Conservation (phyloP, 176 grass and related monocot species). For the Zoysia japonica region DNA sequence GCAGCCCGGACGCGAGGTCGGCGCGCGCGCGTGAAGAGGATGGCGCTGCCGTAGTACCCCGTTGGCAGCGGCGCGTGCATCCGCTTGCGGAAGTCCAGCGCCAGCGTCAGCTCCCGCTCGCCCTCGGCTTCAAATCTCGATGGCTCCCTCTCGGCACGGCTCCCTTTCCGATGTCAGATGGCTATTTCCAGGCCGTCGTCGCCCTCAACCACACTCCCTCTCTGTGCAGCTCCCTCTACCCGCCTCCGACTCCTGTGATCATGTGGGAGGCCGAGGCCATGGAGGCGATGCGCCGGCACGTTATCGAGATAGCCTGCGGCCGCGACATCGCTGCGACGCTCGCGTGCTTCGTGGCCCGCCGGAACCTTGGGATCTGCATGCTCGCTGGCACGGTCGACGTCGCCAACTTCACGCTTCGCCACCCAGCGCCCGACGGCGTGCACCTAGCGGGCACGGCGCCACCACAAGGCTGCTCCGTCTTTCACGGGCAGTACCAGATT, state of each 20-base stretch:
- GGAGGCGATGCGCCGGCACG: conserved; percentile 81
- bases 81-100: conserved; percentile 70
- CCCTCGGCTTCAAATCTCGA: not conserved
- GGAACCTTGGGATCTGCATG: conserved; percentile 79
- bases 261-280: conserved; percentile 67
- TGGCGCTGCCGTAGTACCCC: conserved; percentile 67
- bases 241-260: conserved; percentile 43
- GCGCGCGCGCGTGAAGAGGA: conserved; percentile 59
- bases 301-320: conserved; percentile 82
- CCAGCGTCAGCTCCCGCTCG: conserved; percentile 55
- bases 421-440: conserved; percentile 26
- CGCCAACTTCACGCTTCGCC: conserved; percentile 68
- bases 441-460: not conserved
- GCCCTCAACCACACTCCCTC: no score
- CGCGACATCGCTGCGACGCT: conserved; percentile 75
- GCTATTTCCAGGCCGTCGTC: no score
- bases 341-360: conserved; percentile 50
- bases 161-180: no score
- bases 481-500: conserved; percentile 81
- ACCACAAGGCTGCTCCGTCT: conserved; percentile 38
- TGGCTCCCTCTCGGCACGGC: no score
- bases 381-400: conserved; percentile 69
- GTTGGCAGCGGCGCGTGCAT: conserved; percentile 74
- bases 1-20: conserved; percentile 53
- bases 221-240: no score